Evolutionary conservation across 2,329 filamentous ascomycete genomes (phyloP).

Genomic region (Aspergillus novoparasiticus): DNA sequence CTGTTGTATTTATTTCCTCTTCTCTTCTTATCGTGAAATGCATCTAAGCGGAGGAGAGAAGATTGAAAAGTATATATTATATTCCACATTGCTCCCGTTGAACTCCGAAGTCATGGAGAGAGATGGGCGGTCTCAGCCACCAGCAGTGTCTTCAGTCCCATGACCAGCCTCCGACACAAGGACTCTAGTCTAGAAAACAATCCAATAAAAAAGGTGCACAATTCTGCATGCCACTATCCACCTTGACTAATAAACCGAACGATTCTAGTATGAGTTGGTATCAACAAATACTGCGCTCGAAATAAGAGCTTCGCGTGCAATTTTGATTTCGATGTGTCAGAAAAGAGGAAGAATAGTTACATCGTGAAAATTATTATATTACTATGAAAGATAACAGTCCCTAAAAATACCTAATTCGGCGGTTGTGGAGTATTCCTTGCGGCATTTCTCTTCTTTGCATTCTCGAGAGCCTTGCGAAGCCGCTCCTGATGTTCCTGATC

Average conservation of each 20-base stretch:
- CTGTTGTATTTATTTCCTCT: not conserved
- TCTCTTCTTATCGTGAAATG: not conserved
- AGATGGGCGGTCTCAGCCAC: not conserved
- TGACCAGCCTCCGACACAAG: not conserved
- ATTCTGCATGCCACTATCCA: too few species aligned
- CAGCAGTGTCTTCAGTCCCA: not conserved
- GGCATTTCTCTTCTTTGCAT: constrained; percentile 58
- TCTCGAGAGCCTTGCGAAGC: constrained; percentile 54
- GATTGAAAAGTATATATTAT: not conserved
- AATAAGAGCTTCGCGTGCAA: not conserved
- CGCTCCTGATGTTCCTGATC: constrained; percentile 51
- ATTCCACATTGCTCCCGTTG: not conserved
- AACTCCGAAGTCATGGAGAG: not conserved
- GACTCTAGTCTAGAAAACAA: not conserved
- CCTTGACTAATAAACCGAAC: too few species aligned
- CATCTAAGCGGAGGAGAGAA: not conserved
- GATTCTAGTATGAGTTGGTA: too few species aligned
- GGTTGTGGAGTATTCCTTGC: constrained; percentile 28
- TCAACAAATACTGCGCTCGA: not conserved
- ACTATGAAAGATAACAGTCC: not conserved
- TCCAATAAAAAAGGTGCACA: not conserved
- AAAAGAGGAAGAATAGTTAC: constrained; percentile 22
- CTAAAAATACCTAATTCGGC: not conserved
- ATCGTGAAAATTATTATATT: constrained; percentile 17
- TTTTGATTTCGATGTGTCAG: not conserved